Evolutionary conservation across 2,329 filamentous ascomycete species (phyloP), one percentile per base, ranked within the genome.

Genomic region (Talaromyces rugulosus): DNA sequence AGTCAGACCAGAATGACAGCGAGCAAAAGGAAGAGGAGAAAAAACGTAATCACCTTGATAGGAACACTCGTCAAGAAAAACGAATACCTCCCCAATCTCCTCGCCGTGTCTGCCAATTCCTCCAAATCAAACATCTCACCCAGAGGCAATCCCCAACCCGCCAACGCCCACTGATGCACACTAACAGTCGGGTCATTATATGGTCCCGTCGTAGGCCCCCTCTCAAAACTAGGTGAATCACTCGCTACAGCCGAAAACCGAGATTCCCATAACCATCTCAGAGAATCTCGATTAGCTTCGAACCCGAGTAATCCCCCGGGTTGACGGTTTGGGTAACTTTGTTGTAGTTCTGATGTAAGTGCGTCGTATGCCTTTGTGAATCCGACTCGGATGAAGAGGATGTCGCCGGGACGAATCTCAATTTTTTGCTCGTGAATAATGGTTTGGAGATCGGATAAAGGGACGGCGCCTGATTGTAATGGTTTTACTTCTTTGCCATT

Each of bases 61-160:
- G 40, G 56, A n/a, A 57, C 36, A 44, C 36, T 57, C 12, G 55
- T 57, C 28, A 50, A 16, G 14, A 47, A 58, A 58, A 33, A 50
- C 11, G 56, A 58, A 50, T 58, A 50, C 27, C 27, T 14, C 36
- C 27, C 18, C 11, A 57, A 33, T 3, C 16, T 27, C 36, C 56
- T 40, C 16, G 56, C 56, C 16, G 28, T 50, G 16, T 58, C 9
- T 8, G 40, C 36, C 56, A 53, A 31, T 7, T 53, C n/a, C 23
- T 50, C 40, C 27, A 47, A 47, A 58, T 50, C 56, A 23, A 58
- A 58, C 40, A 58, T 58, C 27, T 47, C 40, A 2, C 56, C 40
- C 4, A 47, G 14, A 16, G 40, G 56, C 40, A 58, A 11, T 1
- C 28, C 40, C 12, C 27, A 58, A 18, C 40, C 40, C 7, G 44